phyloP scores from a whole-genome alignment of 768 basidiomycete species.

The Boletus sensibilis region DNA sequence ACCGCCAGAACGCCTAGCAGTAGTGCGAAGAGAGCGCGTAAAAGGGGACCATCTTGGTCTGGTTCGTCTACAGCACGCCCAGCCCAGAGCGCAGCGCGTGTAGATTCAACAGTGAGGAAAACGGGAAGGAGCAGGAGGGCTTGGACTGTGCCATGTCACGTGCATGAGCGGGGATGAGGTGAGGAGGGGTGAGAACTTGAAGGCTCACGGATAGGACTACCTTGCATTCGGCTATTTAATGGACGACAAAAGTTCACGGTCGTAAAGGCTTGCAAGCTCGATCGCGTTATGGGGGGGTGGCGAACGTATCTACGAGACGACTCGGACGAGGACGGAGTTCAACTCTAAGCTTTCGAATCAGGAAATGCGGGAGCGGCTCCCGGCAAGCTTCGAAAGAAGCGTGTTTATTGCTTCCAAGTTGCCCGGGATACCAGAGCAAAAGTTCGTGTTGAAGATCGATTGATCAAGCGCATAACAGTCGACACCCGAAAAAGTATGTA shows the following conservation, averaged over 20 bases:
- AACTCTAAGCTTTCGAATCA: not conserved
- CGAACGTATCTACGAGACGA: not conserved
- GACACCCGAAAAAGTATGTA: not conserved
- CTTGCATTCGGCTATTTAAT: not conserved
- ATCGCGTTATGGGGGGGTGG: not conserved
- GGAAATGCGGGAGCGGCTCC: not conserved
- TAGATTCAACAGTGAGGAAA: conserved; percentile 13
- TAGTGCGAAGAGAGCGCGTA: not conserved
- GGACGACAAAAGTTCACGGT: not conserved
- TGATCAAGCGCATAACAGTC: not conserved
- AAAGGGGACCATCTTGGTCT: not conserved
- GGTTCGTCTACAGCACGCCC: not conserved
- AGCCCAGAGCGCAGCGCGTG: conserved; percentile 1
- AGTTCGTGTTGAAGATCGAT: not conserved
- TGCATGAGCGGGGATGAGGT: not conserved
- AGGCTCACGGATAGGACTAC: not conserved
- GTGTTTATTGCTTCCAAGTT: not conserved
- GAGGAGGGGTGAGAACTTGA: not conserved
- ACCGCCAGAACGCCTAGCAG: not conserved
- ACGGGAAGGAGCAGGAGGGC: conserved; percentile 7
- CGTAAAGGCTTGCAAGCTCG: not conserved
- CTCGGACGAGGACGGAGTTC: not conserved
- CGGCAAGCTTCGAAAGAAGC: not conserved
- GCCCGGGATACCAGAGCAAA: not conserved
- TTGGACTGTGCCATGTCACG: conserved; percentile 5